Evolutionary conservation across 225 moss, liverwort and hornwort genomes (phyloP).

Genomic region (Pseudisothecium myosuroides): DNA sequence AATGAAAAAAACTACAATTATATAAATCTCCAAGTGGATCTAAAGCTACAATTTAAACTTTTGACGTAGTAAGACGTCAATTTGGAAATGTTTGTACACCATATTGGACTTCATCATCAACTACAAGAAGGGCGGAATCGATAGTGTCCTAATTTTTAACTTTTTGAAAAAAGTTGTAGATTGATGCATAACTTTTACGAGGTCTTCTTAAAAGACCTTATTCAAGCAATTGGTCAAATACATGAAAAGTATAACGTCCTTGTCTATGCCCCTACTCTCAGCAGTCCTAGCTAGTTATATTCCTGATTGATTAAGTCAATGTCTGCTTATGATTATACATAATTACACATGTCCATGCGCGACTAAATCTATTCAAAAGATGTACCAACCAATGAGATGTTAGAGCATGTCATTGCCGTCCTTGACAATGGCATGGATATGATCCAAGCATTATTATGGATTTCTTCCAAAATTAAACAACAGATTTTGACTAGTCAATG

Average conservation of each 20-base stretch:
- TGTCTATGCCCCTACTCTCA: accelerated
- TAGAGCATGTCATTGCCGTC: not conserved
- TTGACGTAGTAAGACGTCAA: not conserved
- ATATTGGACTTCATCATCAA: not conserved
- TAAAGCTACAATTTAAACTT: not conserved
- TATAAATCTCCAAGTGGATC: accelerated
- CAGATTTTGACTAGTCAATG: not conserved
- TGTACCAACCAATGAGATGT: not conserved
- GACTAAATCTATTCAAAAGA: not conserved
- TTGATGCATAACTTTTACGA: not conserved
- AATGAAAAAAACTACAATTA: too few species aligned
- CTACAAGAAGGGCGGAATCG: accelerated
- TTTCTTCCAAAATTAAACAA: not conserved
- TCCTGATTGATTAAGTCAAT: not conserved
- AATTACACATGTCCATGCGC: not conserved
- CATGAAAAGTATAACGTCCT: not conserved
- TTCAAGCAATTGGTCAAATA: not conserved
- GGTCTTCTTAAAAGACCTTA: not conserved
- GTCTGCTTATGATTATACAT: accelerated
- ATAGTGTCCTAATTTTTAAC: accelerated
- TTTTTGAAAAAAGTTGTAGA: not conserved
- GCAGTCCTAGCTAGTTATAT: not conserved
- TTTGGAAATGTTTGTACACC: not conserved
- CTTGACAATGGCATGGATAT: accelerated
- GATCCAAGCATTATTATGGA: accelerated